Percentiles rank a stretch among this genome's conserved stretches.
Evolutionary conservation across 192 early-diverging fungal species (phyloP).

Genomic region (Coemansia javaensis): DNA sequence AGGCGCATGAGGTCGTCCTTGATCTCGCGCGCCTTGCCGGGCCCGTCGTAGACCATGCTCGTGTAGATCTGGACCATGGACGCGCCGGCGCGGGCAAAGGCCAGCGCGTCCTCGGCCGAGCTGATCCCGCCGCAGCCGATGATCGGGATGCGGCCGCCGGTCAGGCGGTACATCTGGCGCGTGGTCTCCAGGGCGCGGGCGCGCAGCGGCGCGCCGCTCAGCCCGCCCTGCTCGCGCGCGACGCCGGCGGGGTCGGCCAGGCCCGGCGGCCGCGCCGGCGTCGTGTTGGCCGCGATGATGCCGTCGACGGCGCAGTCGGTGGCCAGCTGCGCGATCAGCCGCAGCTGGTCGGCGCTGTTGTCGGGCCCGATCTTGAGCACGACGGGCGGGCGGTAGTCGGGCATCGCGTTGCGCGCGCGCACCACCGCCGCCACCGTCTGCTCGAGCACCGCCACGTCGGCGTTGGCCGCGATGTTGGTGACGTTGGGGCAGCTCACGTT

Average conservation of each 20-base stretch:
- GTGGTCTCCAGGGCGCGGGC: constrained; percentile 69
- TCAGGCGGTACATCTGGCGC: constrained; percentile 69
- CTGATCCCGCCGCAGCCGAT: constrained; percentile 86
- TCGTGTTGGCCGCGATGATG: constrained; percentile 87
- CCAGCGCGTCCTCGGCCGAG: constrained; percentile 70
- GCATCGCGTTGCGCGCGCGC: constrained; percentile 43
- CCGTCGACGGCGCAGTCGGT: constrained; percentile 71
- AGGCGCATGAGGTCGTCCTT: constrained; percentile 69
- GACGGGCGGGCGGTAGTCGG: constrained; percentile 61
- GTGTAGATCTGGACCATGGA: constrained; percentile 79
- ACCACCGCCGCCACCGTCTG: constrained; percentile 64
- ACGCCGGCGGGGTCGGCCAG: constrained; percentile 47
- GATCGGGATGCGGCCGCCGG: constrained; percentile 68
- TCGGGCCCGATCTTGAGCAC: constrained; percentile 92
- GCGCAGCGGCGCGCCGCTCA: constrained; percentile 75
- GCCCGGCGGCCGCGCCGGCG: constrained; percentile 61
- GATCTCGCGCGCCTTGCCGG: constrained; percentile 69
- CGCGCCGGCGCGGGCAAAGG: constrained; percentile 79
- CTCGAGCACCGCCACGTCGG: constrained; percentile 68
- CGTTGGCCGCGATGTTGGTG: constrained; percentile 69
- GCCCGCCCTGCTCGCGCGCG: constrained; percentile 66
- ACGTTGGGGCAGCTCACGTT: constrained; percentile 90
- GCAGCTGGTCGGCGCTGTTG: constrained; percentile 64
- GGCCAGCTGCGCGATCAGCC: constrained; percentile 75
- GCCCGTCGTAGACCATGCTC: constrained; percentile 69